A percentile compares a stretch with the other conserved stretches of the same genome.
phyloP scores from a whole-genome alignment of 768 basidiomycete genomes.

The Phanerochaete carnosa region DNA sequence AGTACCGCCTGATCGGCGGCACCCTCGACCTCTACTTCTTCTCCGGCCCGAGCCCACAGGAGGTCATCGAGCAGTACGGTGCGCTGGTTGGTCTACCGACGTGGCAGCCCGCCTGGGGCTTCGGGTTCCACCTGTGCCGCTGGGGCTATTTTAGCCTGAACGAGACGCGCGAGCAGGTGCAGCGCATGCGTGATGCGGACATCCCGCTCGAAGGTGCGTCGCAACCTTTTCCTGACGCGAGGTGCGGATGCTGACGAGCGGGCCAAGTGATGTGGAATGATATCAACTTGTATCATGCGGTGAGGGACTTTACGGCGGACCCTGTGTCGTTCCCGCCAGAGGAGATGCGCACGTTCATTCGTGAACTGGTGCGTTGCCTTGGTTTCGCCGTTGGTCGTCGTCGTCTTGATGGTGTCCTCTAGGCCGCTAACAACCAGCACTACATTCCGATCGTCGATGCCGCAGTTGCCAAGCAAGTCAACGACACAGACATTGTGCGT shows the following conservation, averaged over 20 bases:
- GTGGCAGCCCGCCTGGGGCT: constrained; percentile 73
- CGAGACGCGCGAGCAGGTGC: constrained; percentile 53
- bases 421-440: constrained; percentile 46
- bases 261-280: constrained; percentile 72
- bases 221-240: not conserved
- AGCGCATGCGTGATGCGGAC: constrained; percentile 59
- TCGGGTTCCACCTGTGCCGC: constrained; percentile 75
- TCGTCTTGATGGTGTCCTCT: not conserved
- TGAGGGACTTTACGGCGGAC: constrained; percentile 68
- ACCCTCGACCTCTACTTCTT: constrained; percentile 79
- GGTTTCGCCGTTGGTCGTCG: not conserved
- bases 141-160: constrained; percentile 55
- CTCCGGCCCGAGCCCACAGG: constrained; percentile 43
- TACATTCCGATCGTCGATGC: constrained; percentile 73
- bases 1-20: constrained; percentile 75
- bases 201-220: constrained; percentile 69
- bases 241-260: not conserved
- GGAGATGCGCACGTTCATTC: constrained; percentile 51
- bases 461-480: constrained; percentile 53
- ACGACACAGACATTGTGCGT: constrained; percentile 57
- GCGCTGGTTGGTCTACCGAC: constrained; percentile 63
- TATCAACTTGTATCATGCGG: constrained; percentile 68
- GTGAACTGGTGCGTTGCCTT: constrained; percentile 45
- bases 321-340: constrained; percentile 60
- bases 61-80: constrained; percentile 70